phyloP scores from a whole-genome alignment of 2,329 filamentous ascomycete species.

The Epichloe elymi region DNA sequence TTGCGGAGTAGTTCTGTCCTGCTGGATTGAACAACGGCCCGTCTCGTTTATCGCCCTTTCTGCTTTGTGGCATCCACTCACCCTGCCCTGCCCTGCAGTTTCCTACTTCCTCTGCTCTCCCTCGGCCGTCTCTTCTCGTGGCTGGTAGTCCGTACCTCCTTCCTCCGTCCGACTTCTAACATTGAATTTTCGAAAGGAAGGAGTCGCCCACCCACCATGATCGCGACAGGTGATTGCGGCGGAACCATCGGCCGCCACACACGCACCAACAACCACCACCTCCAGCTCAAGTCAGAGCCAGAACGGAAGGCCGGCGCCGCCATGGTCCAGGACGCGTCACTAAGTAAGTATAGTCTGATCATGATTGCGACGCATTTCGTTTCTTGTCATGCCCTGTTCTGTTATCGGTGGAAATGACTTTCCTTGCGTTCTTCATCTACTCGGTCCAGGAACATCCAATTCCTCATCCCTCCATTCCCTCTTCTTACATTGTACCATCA shows the following conservation, averaged over 20 bases:
- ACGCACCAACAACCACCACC: background rate
- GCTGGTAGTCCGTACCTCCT: no score
- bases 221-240: background rate
- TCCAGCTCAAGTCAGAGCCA: background rate
- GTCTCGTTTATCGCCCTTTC: background rate
- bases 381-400: background rate
- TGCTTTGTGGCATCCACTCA: background rate
- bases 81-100: background rate
- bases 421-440: no score
- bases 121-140: background rate
- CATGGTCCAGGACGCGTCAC: conserved; percentile 1
- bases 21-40: background rate
- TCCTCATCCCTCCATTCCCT: background rate
- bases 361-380: background rate
- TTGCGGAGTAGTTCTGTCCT: background rate
- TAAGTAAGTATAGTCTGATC: conserved; percentile 1
- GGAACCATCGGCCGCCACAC: conserved; percentile 6
- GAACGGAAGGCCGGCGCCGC: background rate
- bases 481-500: background rate
- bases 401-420: background rate
- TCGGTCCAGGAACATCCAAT: no score
- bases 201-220: background rate
- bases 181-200: background rate
- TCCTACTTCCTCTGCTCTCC: background rate
- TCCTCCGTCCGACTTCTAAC: no score